A percentile compares a stretch with the other conserved stretches of the same genome.
Conservation (phyloP, 1,284 basidiomycete genomes). For the Waitea zeae region DNA sequence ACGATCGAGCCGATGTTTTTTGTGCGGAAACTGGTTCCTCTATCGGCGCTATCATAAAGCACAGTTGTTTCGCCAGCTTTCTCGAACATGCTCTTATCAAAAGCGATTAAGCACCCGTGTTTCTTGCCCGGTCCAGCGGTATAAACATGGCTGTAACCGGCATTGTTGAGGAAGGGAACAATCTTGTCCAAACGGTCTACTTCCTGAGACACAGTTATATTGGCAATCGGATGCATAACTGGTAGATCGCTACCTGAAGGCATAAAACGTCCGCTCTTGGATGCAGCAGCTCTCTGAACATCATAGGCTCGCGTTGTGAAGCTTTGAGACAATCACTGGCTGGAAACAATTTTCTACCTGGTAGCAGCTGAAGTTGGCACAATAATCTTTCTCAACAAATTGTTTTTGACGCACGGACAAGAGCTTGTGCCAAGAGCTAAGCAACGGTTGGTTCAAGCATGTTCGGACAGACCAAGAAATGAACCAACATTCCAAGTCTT, state of each 20-base stretch:
- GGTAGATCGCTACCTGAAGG: slow-evolving; percentile 39
- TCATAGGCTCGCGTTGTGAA: slow-evolving; percentile 53
- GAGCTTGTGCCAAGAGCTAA: slow-evolving; percentile 59
- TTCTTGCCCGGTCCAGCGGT: slow-evolving; percentile 54
- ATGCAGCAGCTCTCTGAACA: slow-evolving; percentile 51
- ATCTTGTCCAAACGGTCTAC: slow-evolving; percentile 57
- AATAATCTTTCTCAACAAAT: background rate
- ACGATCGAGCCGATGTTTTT: slow-evolving; percentile 72
- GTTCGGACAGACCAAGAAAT: slow-evolving; percentile 5
- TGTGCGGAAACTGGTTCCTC: slow-evolving; percentile 56
- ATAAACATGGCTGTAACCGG: slow-evolving; percentile 43
- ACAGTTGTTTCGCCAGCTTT: slow-evolving; percentile 23
- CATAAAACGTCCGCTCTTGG: slow-evolving; percentile 66
- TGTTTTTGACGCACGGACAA: slow-evolving; percentile 44
- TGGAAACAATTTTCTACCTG: slow-evolving; percentile 76
- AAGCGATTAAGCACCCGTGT: slow-evolving; percentile 75
- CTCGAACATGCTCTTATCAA: slow-evolving; percentile 41
- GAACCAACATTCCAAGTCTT: slow-evolving; percentile 67
- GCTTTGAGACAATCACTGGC: slow-evolving; percentile 70
- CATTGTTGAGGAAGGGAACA: slow-evolving; percentile 37
- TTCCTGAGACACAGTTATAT: slow-evolving; percentile 39
- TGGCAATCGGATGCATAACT: background rate
- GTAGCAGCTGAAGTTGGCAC: too few species aligned
- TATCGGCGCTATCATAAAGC: slow-evolving; percentile 16
- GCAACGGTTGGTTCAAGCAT: slow-evolving; percentile 8